These are phyloP conservation scores for Calonectria henricotiae DNA, from an alignment of 2,329 filamentous ascomycete genomes.

Conservation along the genomic window DNA sequence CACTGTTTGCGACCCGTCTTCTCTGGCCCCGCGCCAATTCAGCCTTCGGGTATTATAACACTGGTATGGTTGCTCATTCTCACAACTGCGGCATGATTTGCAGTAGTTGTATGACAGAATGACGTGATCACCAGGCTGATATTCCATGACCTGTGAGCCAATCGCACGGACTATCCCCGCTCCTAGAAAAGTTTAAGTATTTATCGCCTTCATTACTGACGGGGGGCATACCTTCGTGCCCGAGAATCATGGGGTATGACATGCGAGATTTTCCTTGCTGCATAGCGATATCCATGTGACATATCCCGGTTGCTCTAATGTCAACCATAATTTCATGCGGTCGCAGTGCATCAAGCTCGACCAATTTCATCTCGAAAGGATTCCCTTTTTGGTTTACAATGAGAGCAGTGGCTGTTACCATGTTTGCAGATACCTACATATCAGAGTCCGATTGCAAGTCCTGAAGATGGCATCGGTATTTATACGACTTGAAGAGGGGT, in stretches of 20 bases:
- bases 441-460: background rate
- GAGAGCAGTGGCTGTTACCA: background rate
- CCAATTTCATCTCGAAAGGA: background rate
- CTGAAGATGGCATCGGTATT: no score
- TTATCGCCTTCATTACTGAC: fast-evolving
- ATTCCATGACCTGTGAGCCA: background rate
- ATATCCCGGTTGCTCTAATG: background rate
- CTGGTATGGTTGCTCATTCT: background rate
- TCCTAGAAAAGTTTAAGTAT: background rate
- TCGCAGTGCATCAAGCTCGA: background rate
- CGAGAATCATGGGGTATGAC: background rate
- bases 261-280: conserved; percentile 1
- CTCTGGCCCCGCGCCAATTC: background rate
- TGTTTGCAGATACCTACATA: background rate
- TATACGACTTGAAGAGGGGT: no score
- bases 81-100: background rate
- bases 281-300: conserved; percentile 1
- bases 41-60: background rate
- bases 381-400: background rate
- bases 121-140: background rate
- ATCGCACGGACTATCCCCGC: background rate
- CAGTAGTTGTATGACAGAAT: conserved; percentile 13
- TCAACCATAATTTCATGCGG: conserved; percentile 1
- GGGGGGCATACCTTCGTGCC: background rate
- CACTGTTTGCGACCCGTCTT: conserved; percentile 1